These are phyloP conservation scores for Fusarium sp. DNA, from an alignment of 2,329 filamentous ascomycete species.

Conservation along the genomic window DNA sequence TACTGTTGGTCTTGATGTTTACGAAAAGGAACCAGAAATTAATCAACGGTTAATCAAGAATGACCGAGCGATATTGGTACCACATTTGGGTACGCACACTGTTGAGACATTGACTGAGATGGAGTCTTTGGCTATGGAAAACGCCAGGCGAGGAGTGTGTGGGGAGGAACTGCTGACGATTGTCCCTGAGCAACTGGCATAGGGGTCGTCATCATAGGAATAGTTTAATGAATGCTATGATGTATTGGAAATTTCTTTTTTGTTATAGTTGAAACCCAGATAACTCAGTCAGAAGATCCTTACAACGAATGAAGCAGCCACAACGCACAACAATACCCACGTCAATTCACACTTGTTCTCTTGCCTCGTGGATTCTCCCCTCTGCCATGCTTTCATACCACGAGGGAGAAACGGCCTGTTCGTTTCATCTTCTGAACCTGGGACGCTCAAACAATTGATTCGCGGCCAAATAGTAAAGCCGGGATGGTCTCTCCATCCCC, in stretches of 20 bases:
- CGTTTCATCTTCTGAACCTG: background rate
- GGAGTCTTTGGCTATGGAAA: slow-evolving; percentile 45
- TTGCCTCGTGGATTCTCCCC: background rate
- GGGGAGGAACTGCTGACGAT: slow-evolving; percentile 27
- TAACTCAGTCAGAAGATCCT: no score
- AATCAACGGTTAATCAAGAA: slow-evolving; percentile 70
- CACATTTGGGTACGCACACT: slow-evolving; percentile 76
- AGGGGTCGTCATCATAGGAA: background rate
- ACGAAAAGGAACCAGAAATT: slow-evolving; percentile 67
- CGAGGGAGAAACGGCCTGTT: background rate
- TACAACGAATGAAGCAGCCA: background rate
- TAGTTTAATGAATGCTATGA: background rate
- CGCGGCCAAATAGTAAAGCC: background rate
- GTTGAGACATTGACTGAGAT: slow-evolving; percentile 55
- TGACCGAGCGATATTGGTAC: slow-evolving; percentile 69
- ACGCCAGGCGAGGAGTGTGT: slow-evolving; percentile 33
- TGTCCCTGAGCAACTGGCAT: slow-evolving; percentile 24
- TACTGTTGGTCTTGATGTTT: slow-evolving; percentile 67
- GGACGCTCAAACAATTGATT: background rate
- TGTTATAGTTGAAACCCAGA: no score
- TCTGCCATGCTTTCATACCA: background rate
- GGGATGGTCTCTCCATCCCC: background rate
- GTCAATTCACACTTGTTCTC: background rate
- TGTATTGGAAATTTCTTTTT: no score
- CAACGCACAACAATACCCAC: background rate